These are phyloP conservation scores for Agroathelia rolfsii DNA, from an alignment of 1,284 basidiomycete species.

Conservation along the genomic window DNA sequence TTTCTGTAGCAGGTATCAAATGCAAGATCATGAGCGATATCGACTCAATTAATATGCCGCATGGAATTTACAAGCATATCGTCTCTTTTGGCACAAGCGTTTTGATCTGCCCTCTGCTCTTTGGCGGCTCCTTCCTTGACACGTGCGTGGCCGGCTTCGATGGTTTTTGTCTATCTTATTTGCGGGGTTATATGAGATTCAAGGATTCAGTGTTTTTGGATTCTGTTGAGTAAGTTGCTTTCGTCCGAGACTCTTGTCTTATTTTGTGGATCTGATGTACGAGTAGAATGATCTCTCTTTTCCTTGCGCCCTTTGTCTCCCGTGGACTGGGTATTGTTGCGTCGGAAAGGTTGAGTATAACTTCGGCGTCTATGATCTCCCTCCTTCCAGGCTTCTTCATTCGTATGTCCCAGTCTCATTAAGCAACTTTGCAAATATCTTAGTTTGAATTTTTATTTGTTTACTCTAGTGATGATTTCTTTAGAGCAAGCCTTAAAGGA, in stretches of 20 bases:
- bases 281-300: slow-evolving; percentile 69
- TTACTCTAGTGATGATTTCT: slow-evolving; percentile 71
- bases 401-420: slow-evolving; percentile 33
- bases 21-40: too few species aligned
- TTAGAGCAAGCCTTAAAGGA: slow-evolving; percentile 84
- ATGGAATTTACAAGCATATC: slow-evolving; percentile 54
- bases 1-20: too few species aligned
- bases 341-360: slow-evolving; percentile 73
- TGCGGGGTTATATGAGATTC: slow-evolving; percentile 63
- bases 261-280: slow-evolving; percentile 12
- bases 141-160: slow-evolving; percentile 68
- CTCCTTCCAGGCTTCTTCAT: slow-evolving; percentile 80
- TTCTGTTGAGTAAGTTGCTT: slow-evolving; percentile 73
- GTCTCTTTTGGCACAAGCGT: slow-evolving; percentile 64
- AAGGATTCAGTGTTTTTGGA: slow-evolving; percentile 76
- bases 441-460: slow-evolving; percentile 13
- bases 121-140: slow-evolving; percentile 78
- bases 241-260: slow-evolving; percentile 2
- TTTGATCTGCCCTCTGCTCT: slow-evolving; percentile 73
- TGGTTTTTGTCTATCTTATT: slow-evolving; percentile 52
- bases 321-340: slow-evolving; percentile 70
- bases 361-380: slow-evolving; percentile 72
- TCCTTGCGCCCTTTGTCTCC: slow-evolving; percentile 71
- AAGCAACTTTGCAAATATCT: slow-evolving; percentile 11
- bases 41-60: slow-evolving; percentile 32